A percentile compares a stretch with the other conserved stretches of the same genome.
phyloP scores from a whole-genome alignment of 768 basidiomycete genomes.

The Termitomyces sp. region DNA sequence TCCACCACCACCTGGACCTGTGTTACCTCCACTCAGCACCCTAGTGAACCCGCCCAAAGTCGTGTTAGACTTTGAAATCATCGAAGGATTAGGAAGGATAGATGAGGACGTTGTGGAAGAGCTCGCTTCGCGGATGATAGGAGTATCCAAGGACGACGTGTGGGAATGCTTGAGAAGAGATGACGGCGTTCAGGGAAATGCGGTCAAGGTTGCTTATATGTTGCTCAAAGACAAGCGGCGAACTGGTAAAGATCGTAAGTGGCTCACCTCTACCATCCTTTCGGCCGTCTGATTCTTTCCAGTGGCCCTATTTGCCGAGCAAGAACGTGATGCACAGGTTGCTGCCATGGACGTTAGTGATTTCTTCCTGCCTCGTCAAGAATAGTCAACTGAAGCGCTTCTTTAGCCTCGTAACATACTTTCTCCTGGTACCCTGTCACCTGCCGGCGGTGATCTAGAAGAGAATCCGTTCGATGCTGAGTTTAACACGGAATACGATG shows the following conservation, averaged over 20 bases:
- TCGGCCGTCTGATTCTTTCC: conserved; percentile 4
- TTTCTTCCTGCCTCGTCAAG: neutral
- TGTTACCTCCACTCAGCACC: conserved; percentile 67
- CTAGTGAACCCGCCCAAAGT: conserved; percentile 64
- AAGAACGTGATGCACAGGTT: conserved; percentile 77
- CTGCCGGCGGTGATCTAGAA: conserved; percentile 57
- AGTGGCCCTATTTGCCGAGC: conserved; percentile 79
- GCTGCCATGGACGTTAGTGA: conserved; percentile 73
- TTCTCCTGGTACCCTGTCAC: conserved; percentile 64
- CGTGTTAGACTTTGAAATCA: conserved; percentile 73
- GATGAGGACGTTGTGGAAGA: conserved; percentile 91
- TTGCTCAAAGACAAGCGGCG: conserved; percentile 84
- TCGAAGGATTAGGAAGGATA: conserved; percentile 88
- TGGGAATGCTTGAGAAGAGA: conserved; percentile 81
- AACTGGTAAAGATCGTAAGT: conserved; percentile 77
- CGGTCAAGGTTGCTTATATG: conserved; percentile 96
- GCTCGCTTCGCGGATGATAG: conserved; percentile 63
- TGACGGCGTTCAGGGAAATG: conserved; percentile 83
- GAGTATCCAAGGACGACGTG: conserved; percentile 77
- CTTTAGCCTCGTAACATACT: conserved; percentile 61
- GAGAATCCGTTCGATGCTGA: conserved; percentile 80
- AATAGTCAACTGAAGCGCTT: neutral
- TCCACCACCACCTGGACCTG: conserved; percentile 71
- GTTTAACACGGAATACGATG: conserved; percentile 56
- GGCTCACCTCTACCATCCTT: neutral